These are phyloP conservation scores for Euclidium syriacum DNA, from an alignment of 345 rosid species.

Conservation along the genomic window DNA sequence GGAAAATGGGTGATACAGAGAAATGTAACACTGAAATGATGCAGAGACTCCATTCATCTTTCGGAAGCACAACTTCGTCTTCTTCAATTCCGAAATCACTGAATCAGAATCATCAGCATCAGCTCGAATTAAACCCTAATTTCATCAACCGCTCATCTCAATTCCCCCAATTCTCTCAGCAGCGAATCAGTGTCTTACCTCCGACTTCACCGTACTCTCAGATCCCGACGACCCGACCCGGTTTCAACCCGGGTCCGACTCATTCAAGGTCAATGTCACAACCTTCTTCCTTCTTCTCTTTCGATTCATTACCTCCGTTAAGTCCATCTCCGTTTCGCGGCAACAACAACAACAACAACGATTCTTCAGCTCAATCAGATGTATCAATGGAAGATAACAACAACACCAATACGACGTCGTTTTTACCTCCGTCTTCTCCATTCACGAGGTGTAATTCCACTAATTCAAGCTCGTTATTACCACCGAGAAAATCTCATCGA, in stretches of 20 bases:
- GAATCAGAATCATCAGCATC: too few relatives aligned
- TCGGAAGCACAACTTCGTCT: conserved; percentile 43
- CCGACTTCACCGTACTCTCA: conserved; percentile 86
- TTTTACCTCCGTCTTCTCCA: conserved; percentile 58
- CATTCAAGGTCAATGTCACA: conserved; percentile 89
- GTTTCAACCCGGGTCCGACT: conserved; percentile 41
- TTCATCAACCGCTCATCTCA: conserved; percentile 42
- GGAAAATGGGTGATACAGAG: conserved; percentile 61
- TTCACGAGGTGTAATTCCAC: conserved; percentile 45
- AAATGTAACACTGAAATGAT: conserved; percentile 58
- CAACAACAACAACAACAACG: too few relatives aligned
- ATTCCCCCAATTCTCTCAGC: conserved; percentile 49
- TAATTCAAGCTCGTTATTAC: conserved; percentile 28
- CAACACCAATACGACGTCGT: conserved; percentile 24
- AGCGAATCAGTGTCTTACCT: conserved; percentile 73
- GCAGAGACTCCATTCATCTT: conserved; percentile 63
- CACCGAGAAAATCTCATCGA: conserved; percentile 80
- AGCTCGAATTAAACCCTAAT: conserved; percentile 48
- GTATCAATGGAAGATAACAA: conserved; percentile 55
- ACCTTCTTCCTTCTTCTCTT: conserved; percentile 68
- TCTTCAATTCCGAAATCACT: conserved; percentile 41
- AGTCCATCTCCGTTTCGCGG: conserved; percentile 66
- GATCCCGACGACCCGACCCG: conserved; percentile 57
- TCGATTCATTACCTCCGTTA: conserved; percentile 75
- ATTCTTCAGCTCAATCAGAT: conserved; percentile 59